A percentile compares a stretch with the other conserved stretches of the same genome.
Conservation (phyloP, 257 asterid genomes). For the Cruciata laevipes region DNA sequence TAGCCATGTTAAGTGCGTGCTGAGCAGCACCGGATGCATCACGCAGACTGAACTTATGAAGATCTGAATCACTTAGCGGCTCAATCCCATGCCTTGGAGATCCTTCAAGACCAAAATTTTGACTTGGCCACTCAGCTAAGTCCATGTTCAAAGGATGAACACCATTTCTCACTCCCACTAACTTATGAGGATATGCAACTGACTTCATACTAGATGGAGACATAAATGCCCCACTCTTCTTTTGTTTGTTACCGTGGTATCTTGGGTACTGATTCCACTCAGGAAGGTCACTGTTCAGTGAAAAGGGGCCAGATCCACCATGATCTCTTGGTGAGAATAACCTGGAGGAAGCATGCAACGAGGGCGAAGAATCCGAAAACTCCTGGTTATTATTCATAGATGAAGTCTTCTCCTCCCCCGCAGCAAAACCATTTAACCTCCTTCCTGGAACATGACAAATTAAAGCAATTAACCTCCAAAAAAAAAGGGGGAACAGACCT, state of each 20-base stretch:
- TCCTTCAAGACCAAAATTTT: conserved; percentile 35
- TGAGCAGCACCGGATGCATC: conserved; percentile 65
- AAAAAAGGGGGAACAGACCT: neutral
- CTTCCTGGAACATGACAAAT: conserved; percentile 45
- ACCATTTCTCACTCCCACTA: conserved; percentile 42
- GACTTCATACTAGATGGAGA: conserved; percentile 32
- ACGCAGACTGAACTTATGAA: conserved; percentile 55
- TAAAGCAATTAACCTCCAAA: conserved; percentile 10
- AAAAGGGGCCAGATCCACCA: conserved; percentile 32
- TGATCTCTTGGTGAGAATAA: conserved; percentile 52
- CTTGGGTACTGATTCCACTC: conserved; percentile 56
- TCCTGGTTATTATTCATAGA: conserved; percentile 35
- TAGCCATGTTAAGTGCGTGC: conserved; percentile 57
- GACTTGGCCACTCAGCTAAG: conserved; percentile 44
- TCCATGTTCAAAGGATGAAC: conserved; percentile 48
- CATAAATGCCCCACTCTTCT: conserved; percentile 43
- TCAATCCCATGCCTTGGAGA: conserved; percentile 30
- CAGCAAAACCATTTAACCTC: conserved; percentile 48
- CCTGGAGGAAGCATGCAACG: conserved; percentile 47
- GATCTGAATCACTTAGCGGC: conserved; percentile 40
- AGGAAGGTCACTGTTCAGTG: conserved; percentile 38
- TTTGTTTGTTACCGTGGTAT: conserved; percentile 43
- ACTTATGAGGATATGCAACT: conserved; percentile 37
- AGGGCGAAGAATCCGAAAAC: conserved; percentile 60
- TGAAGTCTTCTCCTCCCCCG: conserved; percentile 48